These are phyloP conservation scores for Paragyromitra xinjiangensis DNA, from an alignment of 495 filamentous ascomycete species.

Conservation along the genomic window DNA sequence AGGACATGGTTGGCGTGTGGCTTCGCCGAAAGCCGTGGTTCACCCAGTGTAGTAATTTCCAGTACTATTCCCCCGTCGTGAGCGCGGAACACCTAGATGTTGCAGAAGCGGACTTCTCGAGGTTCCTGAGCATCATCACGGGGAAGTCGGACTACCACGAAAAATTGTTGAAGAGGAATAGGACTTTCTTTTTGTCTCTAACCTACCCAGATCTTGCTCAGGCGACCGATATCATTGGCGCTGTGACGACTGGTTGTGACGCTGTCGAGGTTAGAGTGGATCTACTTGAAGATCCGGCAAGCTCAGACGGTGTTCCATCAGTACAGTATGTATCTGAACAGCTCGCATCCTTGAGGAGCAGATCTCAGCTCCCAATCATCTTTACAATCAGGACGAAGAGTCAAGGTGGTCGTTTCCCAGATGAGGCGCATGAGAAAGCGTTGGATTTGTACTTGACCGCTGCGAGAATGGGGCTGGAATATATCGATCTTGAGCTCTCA, in stretches of 20 bases:
- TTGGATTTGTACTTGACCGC: slow-evolving; percentile 78
- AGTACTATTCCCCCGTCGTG: slow-evolving; percentile 78
- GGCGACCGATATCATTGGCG: slow-evolving; percentile 68
- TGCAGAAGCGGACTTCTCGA: slow-evolving; percentile 78
- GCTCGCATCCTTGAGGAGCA: slow-evolving; percentile 78
- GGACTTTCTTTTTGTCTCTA: slow-evolving; percentile 91
- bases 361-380: slow-evolving; percentile 82
- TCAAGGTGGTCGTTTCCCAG: slow-evolving; percentile 90
- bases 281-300: slow-evolving; percentile 77
- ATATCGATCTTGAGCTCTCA: slow-evolving; percentile 90
- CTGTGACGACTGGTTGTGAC: slow-evolving; percentile 83
- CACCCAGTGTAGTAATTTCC: slow-evolving; percentile 91
- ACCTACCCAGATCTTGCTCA: slow-evolving; percentile 78
- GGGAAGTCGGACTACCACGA: slow-evolving; percentile 73
- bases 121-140: slow-evolving; percentile 77
- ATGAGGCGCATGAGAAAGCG: slow-evolving; percentile 74
- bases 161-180: slow-evolving; percentile 72
- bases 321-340: slow-evolving; percentile 82
- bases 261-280: slow-evolving; percentile 96
- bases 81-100: slow-evolving; percentile 63
- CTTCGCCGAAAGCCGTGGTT: slow-evolving; percentile 91
- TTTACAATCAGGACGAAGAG: slow-evolving; percentile 88
- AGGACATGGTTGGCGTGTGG: slow-evolving; percentile 93
- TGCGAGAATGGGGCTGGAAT: slow-evolving; percentile 84
- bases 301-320: slow-evolving; percentile 67